Percentiles rank a stretch among this genome's conserved stretches.
phyloP scores from a whole-genome alignment of 2,329 filamentous ascomycete species.

The Byssoonygena ceratinophila region DNA sequence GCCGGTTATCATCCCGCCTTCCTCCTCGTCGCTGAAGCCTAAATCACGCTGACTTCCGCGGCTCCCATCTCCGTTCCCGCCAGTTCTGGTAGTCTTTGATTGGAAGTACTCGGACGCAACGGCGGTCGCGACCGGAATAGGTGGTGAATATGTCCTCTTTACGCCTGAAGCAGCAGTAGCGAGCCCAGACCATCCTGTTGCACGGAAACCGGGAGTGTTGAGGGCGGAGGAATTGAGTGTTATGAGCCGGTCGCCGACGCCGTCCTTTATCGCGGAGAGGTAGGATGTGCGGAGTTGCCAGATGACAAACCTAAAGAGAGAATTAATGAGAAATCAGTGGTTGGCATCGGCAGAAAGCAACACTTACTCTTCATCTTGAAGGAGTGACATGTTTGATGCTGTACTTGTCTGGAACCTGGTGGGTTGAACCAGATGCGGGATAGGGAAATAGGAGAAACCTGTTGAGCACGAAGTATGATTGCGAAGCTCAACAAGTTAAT shows the following conservation, averaged over 20 bases:
- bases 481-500: background rate
- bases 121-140: constrained; percentile 49
- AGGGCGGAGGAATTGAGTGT: constrained; percentile 53
- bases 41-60: constrained; percentile 18
- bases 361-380: constrained; percentile 44
- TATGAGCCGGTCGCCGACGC: constrained; percentile 55
- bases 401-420: background rate
- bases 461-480: background rate
- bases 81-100: constrained; percentile 11
- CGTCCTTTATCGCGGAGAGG: constrained; percentile 53
- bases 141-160: constrained; percentile 56
- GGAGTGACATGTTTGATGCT: constrained; percentile 34
- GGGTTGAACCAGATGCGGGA: background rate
- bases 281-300: constrained; percentile 57
- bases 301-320: constrained; percentile 46
- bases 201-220: constrained; percentile 54
- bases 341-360: background rate
- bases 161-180: constrained; percentile 36
- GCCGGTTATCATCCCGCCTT: constrained; percentile 54
- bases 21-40: constrained; percentile 44
- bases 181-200: constrained; percentile 49
- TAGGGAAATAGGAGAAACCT: background rate
- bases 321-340: background rate
- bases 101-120: constrained; percentile 54
- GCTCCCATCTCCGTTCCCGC: constrained; percentile 23